Conservation (phyloP, 805 yeast genomes). For the Kazachstania bromeliacearum region DNA sequence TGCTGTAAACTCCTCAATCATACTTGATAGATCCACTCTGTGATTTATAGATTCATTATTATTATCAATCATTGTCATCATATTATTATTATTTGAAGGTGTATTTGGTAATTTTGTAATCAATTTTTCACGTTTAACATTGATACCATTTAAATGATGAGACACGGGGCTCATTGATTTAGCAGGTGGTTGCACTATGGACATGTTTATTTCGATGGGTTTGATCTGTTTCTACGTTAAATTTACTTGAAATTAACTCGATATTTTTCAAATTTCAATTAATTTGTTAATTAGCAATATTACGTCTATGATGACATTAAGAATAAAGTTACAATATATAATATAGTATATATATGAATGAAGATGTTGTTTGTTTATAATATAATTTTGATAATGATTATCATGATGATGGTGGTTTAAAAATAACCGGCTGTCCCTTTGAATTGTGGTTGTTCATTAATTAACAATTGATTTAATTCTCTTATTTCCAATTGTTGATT, state of each 20-base stretch:
- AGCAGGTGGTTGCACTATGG: not conserved
- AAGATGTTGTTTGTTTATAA: no score
- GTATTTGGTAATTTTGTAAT: no score
- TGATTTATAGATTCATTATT: constrained; percentile 3
- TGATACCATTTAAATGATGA: no score
- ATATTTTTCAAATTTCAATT: no score
- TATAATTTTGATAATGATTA: not conserved
- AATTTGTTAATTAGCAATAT: no score
- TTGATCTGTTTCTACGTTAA: no score
- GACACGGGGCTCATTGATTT: not conserved
- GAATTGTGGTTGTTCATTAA: no score
- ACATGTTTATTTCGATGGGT: no score
- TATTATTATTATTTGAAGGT: not conserved
- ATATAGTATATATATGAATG: not conserved
- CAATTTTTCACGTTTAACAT: not conserved
- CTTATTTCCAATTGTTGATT: not conserved
- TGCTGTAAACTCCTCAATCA: constrained; percentile 66
- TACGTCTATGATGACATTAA: not conserved
- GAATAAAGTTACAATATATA: not conserved
- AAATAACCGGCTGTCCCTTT: no score
- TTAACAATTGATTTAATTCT: no score
- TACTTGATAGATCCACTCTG: constrained; percentile 51
- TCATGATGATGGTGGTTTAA: not conserved
- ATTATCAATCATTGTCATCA: not conserved
- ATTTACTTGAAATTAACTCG: no score